These are phyloP conservation scores for Echinochloa phyllopogon DNA, from an alignment of 176 grass and related monocot species.

Conservation along the genomic window DNA sequence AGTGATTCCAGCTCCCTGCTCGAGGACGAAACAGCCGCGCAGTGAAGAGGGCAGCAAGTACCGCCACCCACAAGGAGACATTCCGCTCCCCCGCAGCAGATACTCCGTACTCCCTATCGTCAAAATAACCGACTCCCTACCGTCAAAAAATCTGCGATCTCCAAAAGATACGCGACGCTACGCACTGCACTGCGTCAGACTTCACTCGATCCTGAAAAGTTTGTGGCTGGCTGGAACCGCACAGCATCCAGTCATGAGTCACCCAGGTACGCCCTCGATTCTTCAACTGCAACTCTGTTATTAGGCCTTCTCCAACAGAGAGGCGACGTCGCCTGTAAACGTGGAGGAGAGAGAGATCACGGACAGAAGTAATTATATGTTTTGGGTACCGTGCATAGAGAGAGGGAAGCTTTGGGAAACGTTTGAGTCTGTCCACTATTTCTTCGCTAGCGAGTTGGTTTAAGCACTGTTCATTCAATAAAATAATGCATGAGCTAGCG, in stretches of 20 bases:
- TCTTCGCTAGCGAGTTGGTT: no score
- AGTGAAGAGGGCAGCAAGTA: background rate
- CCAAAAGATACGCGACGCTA: background rate
- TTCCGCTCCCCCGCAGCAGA: background rate
- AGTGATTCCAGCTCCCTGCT: background rate
- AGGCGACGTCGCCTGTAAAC: no score
- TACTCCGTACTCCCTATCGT: no score
- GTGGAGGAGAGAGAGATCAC: no score
- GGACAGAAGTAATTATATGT: no score
- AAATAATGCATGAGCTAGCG: no score
- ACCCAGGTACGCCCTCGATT: background rate
- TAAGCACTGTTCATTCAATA: no score
- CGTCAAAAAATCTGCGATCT: no score
- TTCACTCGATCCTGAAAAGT: background rate
- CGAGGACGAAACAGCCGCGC: background rate
- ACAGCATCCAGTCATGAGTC: background rate
- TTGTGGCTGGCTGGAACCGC: background rate
- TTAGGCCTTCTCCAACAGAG: no score
- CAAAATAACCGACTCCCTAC: background rate
- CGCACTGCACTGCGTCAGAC: background rate
- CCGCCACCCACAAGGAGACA: background rate
- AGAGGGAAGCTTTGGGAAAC: no score
- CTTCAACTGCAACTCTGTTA: background rate
- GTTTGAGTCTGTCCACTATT: no score
- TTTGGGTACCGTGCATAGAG: no score